Evolutionary conservation across 768 basidiomycete genomes (phyloP).

Genomic region (Tricholoma bakamatsutake): DNA sequence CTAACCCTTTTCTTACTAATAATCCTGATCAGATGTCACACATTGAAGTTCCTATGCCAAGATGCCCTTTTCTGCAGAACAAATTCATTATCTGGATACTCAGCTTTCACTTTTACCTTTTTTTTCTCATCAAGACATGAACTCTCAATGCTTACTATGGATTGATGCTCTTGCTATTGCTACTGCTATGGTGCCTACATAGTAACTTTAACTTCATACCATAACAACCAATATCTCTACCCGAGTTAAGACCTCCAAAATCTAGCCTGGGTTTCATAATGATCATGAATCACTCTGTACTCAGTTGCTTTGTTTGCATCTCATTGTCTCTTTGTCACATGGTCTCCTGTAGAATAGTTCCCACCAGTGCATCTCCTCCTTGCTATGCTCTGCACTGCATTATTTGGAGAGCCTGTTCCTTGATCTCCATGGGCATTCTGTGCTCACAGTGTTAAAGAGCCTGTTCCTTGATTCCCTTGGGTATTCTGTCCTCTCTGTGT

Average conservation of each 20-base stretch:
- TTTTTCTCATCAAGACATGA: slow-evolving; percentile 1
- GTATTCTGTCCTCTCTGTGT: neutral
- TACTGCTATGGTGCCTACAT: neutral
- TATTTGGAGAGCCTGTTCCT: neutral
- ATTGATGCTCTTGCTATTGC: neutral
- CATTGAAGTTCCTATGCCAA: neutral
- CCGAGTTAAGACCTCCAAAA: neutral
- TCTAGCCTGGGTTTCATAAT: neutral
- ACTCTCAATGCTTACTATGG: neutral
- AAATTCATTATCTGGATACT: neutral
- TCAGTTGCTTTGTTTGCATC: neutral
- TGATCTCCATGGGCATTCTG: neutral
- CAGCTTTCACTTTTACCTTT: neutral
- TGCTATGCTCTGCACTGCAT: neutral
- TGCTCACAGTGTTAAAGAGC: neutral
- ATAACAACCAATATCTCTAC: neutral
- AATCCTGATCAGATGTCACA: neutral
- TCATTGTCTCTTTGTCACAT: neutral
- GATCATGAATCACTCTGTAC: neutral
- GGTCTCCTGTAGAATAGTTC: neutral
- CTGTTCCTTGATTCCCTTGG: neutral
- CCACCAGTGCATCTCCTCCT: neutral
- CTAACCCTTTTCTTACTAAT: neutral
- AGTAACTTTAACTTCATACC: neutral
- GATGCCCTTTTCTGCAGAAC: neutral